These are phyloP conservation scores for Mortierella polycephala DNA, from an alignment of 371 early-diverging fungal genomes.

Conservation along the genomic window DNA sequence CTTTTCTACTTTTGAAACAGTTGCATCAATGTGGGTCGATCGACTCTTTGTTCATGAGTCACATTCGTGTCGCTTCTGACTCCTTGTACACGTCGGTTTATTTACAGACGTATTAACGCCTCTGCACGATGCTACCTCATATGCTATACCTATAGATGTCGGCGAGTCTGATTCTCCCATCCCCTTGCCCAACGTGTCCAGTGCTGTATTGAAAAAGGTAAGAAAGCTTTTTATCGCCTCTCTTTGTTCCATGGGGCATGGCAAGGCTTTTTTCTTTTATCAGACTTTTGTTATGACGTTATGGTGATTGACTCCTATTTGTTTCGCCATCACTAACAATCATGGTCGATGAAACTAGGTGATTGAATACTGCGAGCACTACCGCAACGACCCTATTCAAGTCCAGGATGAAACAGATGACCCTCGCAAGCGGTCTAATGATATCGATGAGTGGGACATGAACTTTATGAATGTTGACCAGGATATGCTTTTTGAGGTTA, in stretches of 20 bases:
- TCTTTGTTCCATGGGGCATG: neutral
- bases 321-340: too few species aligned
- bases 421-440: slow-evolving; percentile 69
- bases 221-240: slow-evolving; percentile 1
- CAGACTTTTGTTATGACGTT: too few species aligned
- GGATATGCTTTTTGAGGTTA: slow-evolving; percentile 81
- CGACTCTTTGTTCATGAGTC: neutral
- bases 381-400: slow-evolving; percentile 73
- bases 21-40: too few species aligned
- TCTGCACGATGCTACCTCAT: too few species aligned
- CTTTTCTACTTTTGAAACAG: neutral
- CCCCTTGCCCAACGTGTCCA: slow-evolving; percentile 82
- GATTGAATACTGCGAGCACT: slow-evolving; percentile 85
- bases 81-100: too few species aligned
- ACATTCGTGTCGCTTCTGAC: neutral
- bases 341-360: slow-evolving; percentile 56
- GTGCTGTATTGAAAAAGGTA: slow-evolving; percentile 77
- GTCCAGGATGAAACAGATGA: slow-evolving; percentile 69
- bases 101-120: too few species aligned
- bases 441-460: slow-evolving; percentile 87
- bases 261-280: neutral
- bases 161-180: slow-evolving; percentile 81
- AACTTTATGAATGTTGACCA: slow-evolving; percentile 84
- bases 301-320: too few species aligned
- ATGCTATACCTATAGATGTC: slow-evolving; percentile 62